Evolutionary conservation across 176 grass and related monocot species (phyloP).

Genomic region (Hordeum vulgare): MorexV3_pseudomolecules_assembly NC_058518.1:73495093-73495592

Average conservation of each 20-base stretch:
- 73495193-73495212: conserved; percentile 72
- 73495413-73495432: conserved; percentile 79
- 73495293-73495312: conserved; percentile 28
- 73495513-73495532: background rate
- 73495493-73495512: background rate
- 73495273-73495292: conserved; percentile 38
- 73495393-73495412: conserved; percentile 77
- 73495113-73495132: too few relatives aligned
- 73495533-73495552: background rate
- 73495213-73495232: conserved; percentile 60
- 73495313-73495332: conserved; percentile 36
- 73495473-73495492: background rate
- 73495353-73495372: conserved; percentile 83
- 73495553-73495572: conserved; percentile 51
- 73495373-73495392: conserved; percentile 77
- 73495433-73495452: conserved; percentile 51
- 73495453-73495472: conserved; percentile 5
- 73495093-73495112: too few relatives aligned
- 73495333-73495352: conserved; percentile 65
- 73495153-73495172: too few relatives aligned
- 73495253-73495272: conserved; percentile 36
- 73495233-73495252: conserved; percentile 46
- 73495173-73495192: too few relatives aligned
- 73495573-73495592: conserved; percentile 66
- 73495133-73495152: too few relatives aligned